These are phyloP conservation scores for Rhynchosporium agropyri DNA, from an alignment of 2,329 filamentous ascomycete genomes.

Conservation along the genomic window DNA sequence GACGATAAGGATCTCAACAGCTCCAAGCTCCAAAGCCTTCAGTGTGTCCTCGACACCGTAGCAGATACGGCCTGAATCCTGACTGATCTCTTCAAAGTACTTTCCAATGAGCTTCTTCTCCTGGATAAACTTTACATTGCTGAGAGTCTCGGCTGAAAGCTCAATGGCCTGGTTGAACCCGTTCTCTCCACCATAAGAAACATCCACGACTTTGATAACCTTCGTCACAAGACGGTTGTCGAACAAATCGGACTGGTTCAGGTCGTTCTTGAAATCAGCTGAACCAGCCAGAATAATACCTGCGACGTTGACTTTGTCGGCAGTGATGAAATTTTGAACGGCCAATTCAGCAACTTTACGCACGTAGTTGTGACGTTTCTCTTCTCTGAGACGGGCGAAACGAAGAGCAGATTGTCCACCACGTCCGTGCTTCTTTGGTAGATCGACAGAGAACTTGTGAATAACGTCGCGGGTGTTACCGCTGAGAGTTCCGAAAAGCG, in stretches of 20 bases:
- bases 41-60: slow-evolving; percentile 98
- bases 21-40: slow-evolving; percentile 94
- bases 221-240: slow-evolving; percentile 88
- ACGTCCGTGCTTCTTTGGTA: slow-evolving; percentile 99
- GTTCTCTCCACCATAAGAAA: slow-evolving; percentile 98
- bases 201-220: slow-evolving; percentile 99
- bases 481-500: slow-evolving; percentile 93
- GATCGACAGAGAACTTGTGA: slow-evolving; percentile 97
- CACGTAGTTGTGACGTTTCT: slow-evolving; percentile 99
- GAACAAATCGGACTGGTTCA: slow-evolving; percentile 97
- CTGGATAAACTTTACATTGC: slow-evolving; percentile 99
- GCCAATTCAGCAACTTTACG: slow-evolving; percentile 97
- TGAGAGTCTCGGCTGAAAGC: slow-evolving; percentile 88
- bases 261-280: slow-evolving; percentile 98
- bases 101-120: slow-evolving; percentile 99
- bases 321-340: slow-evolving; percentile 98
- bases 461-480: slow-evolving; percentile 96
- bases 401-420: slow-evolving; percentile 99
- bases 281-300: slow-evolving; percentile 95
- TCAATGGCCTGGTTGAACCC: slow-evolving; percentile 99
- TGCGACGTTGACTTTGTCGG: slow-evolving; percentile 97
- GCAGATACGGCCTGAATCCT: slow-evolving; percentile 95
- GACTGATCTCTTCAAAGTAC: slow-evolving; percentile 99
- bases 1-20: slow-evolving; percentile 91
- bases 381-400: slow-evolving; percentile 98